These are phyloP conservation scores for Cucurbita maxima DNA, from an alignment of 306 rosid genomes.

Conservation along the genomic window DNA sequence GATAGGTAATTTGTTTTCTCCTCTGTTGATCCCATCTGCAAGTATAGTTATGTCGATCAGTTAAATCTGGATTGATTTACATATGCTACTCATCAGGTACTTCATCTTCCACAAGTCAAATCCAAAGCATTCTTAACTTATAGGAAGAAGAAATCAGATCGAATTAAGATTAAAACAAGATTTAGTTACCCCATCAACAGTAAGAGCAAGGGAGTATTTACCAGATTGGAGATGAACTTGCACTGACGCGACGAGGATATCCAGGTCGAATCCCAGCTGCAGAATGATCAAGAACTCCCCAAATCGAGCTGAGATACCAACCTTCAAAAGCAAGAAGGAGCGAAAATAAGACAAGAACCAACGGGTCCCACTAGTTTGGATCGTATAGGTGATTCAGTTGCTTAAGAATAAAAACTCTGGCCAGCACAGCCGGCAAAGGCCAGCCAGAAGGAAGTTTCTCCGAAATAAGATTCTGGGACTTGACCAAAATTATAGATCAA, in stretches of 20 bases:
- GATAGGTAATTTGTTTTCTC: constrained; percentile 29
- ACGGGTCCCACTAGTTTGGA: constrained; percentile 8
- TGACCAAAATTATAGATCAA: background rate
- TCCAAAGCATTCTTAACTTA: background rate
- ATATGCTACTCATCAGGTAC: background rate
- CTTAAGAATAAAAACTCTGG: background rate
- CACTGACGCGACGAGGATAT: background rate
- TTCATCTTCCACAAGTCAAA: background rate
- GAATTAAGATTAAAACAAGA: background rate
- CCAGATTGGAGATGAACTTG: constrained; percentile 2
- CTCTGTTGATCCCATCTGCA: constrained; percentile 39
- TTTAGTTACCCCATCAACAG: background rate
- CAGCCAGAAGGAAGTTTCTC: constrained; percentile 6
- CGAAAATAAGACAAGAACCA: background rate
- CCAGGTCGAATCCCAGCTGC: constrained; percentile 4
- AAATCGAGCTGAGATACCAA: constrained; percentile 5
- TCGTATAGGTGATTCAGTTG: background rate
- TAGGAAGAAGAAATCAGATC: background rate
- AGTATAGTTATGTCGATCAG: background rate
- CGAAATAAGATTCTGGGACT: background rate
- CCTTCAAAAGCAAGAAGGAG: background rate
- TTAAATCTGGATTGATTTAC: background rate
- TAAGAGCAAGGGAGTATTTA: background rate
- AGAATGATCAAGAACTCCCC: background rate
- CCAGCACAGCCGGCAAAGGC: constrained; percentile 2